Evolutionary conservation across 176 grass and related monocot genomes (phyloP).

Genomic region (Panicum miliaceum): DNA sequence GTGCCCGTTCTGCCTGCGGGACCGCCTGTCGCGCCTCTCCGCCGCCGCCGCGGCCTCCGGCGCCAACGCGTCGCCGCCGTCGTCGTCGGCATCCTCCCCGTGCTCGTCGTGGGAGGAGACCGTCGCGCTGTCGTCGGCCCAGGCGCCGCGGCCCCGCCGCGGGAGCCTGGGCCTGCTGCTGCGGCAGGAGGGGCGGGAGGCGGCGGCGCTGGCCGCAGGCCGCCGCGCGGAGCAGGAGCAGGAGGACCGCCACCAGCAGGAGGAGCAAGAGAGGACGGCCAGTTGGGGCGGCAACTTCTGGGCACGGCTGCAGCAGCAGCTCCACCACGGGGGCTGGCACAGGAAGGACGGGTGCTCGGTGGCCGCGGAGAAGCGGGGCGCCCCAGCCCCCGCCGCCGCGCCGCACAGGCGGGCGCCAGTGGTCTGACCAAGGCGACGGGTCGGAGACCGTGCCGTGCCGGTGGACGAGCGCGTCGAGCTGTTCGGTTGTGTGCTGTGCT

Average conservation of each 20-base stretch:
- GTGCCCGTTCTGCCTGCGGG: constrained; percentile 85
- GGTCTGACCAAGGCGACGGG: constrained; percentile 1
- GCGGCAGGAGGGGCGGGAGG: constrained; percentile 38
- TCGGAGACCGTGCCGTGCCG: not conserved
- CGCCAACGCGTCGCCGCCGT: not conserved
- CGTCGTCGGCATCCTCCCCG: constrained; percentile 42
- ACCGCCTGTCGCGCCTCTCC: constrained; percentile 70
- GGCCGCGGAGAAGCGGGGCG: constrained; percentile 31
- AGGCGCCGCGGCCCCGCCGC: constrained; percentile 36
- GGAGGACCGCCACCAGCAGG: not conserved
- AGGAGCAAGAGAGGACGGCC: constrained; percentile 35
- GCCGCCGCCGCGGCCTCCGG: constrained; percentile 18
- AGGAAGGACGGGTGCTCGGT: constrained; percentile 54
- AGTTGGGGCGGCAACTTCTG: constrained; percentile 69
- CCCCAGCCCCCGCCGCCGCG: constrained; percentile 14
- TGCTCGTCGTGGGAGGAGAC: constrained; percentile 32
- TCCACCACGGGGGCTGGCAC: constrained; percentile 41
- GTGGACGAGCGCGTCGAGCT: not conserved
- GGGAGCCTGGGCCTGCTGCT: constrained; percentile 52
- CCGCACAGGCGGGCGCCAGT: constrained; percentile 45
- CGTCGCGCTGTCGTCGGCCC: constrained; percentile 35
- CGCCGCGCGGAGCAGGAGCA: not conserved
- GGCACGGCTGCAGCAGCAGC: constrained; percentile 64
- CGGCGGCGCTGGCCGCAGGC: not conserved
- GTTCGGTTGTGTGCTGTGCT: not conserved